phyloP scores from a whole-genome alignment of 2,329 filamentous ascomycete species.

The Pyricularia grisea region DNA sequence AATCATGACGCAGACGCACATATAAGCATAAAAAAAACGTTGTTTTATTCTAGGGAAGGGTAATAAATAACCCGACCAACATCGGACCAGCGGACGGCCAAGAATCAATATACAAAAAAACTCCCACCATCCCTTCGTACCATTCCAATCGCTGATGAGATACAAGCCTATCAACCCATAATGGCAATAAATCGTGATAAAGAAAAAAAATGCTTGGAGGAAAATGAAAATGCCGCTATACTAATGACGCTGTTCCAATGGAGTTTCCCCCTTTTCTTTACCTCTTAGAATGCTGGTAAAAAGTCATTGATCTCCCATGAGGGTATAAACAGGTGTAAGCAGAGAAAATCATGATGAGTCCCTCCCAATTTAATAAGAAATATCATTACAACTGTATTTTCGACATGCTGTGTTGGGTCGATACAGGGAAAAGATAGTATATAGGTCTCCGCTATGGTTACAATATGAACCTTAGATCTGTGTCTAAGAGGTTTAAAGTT shows the following conservation, averaged over 20 bases:
- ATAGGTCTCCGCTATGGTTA: constrained; percentile 21
- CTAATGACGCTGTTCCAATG: background rate
- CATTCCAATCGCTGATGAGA: background rate
- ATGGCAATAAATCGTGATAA: background rate
- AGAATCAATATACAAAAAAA: background rate
- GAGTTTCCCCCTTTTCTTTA: constrained; percentile 6
- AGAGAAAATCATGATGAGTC: background rate
- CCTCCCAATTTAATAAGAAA: constrained; percentile 4
- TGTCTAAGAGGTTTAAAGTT: constrained; percentile 33
- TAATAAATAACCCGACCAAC: too few species aligned
- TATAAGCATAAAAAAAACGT: background rate
- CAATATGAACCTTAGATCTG: constrained; percentile 55
- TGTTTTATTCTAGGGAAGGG: too few species aligned
- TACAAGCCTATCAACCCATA: background rate
- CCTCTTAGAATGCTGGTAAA: constrained; percentile 5
- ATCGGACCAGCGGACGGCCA: too few species aligned
- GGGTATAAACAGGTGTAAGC: background rate
- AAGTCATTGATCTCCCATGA: background rate
- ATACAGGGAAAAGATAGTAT: constrained; percentile 1
- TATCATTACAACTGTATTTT: background rate
- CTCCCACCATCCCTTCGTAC: background rate
- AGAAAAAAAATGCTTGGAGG: background rate
- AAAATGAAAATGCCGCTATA: background rate
- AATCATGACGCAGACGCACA: background rate
- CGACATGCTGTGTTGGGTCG: background rate